Conservation (phyloP, 306 rosid species). For the Hippophae gyantsensis region DNA sequence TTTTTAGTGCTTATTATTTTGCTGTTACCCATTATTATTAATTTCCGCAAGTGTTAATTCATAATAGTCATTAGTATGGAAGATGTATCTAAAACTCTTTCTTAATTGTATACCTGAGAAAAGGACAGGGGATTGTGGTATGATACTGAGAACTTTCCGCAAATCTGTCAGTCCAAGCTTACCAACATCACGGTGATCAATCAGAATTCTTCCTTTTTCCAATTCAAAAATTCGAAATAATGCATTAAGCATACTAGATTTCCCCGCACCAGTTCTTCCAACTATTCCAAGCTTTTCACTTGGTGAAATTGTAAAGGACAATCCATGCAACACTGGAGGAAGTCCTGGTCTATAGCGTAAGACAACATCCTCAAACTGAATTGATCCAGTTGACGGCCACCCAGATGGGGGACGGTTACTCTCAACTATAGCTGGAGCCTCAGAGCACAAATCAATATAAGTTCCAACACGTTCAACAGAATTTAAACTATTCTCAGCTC, state of each 20-base stretch:
- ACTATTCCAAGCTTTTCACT: slow-evolving; percentile 83
- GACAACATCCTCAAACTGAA: slow-evolving; percentile 68
- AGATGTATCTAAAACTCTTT: not conserved
- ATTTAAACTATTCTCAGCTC: slow-evolving; percentile 74
- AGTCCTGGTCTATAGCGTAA: slow-evolving; percentile 84
- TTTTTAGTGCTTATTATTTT: too few relatives aligned
- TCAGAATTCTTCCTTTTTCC: slow-evolving; percentile 58
- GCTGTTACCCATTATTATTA: too few relatives aligned
- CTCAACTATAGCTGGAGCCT: slow-evolving; percentile 58
- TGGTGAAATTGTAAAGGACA: slow-evolving; percentile 52
- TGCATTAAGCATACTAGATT: slow-evolving; percentile 90
- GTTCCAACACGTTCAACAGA: slow-evolving; percentile 82
- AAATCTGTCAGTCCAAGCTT: slow-evolving; percentile 62
- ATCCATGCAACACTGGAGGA: slow-evolving; percentile 74
- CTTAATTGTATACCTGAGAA: slow-evolving; percentile 54
- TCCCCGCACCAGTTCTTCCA: slow-evolving; percentile 97
- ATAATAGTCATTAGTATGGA: too few relatives aligned
- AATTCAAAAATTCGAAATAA: slow-evolving; percentile 73
- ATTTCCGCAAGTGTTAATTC: too few relatives aligned
- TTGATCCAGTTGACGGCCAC: slow-evolving; percentile 76
- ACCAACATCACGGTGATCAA: slow-evolving; percentile 62
- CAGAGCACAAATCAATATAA: slow-evolving; percentile 59
- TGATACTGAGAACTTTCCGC: slow-evolving; percentile 67
- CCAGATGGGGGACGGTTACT: slow-evolving; percentile 61
- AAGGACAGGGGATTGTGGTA: slow-evolving; percentile 84